Evolutionary conservation across 169 alveolate genomes (phyloP).

Genomic region (Plasmodium gaboni): DNA sequence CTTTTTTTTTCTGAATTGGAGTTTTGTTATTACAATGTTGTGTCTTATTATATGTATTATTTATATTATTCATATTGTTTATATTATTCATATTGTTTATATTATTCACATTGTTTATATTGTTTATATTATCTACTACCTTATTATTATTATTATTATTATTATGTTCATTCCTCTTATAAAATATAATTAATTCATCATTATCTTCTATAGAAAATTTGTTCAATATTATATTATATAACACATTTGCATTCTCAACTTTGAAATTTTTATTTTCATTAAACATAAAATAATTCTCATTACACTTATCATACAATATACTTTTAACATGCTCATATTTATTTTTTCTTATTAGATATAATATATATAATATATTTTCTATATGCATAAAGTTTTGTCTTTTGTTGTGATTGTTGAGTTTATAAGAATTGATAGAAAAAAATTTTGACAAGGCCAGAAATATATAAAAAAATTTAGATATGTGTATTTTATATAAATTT

Average conservation of each 20-base stretch:
- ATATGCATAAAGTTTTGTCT: not conserved
- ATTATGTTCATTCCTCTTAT: not conserved
- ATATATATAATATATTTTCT: not conserved
- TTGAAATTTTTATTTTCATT: not conserved
- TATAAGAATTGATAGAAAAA: not conserved
- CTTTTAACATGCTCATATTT: slow-evolving; percentile 11
- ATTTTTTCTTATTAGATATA: slow-evolving; percentile 6
- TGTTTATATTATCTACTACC: not conserved
- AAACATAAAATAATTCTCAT: not conserved
- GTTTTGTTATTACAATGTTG: not conserved
- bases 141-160: not conserved
- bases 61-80: not conserved
- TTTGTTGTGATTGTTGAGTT: not conserved
- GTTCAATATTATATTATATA: no score
- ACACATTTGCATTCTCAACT: not conserved
- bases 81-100: not conserved
- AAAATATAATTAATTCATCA: not conserved
- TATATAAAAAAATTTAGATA: slow-evolving; percentile 40
- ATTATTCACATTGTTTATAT: not conserved
- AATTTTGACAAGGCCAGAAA: slow-evolving; percentile 19
- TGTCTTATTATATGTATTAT: not conserved
- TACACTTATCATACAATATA: slow-evolving; percentile 29
- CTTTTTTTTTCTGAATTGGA: not conserved
- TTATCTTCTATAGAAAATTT: no score
- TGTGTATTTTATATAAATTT: slow-evolving; percentile 4